Evolutionary conservation across 306 rosid genomes (phyloP).

Genomic region (Quercus glauca): DNA sequence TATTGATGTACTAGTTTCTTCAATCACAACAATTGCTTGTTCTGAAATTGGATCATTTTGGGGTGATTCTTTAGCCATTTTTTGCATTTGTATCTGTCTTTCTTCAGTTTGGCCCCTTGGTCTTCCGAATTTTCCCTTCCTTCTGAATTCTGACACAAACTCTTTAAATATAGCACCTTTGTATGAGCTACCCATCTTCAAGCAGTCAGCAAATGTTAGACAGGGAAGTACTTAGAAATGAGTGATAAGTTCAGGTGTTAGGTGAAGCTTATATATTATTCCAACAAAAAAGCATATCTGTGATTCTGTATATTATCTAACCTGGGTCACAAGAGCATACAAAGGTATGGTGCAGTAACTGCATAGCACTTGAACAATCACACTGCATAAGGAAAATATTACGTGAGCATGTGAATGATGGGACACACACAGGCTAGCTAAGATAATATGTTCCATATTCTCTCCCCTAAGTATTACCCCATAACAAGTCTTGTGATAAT

Average conservation of each 20-base stretch:
- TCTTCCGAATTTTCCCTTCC: neutral
- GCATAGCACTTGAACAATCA: constrained; percentile 90
- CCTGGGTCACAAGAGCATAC: constrained; percentile 80
- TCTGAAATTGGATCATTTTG: constrained; percentile 33
- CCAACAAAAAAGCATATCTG: constrained; percentile 1
- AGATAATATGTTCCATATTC: neutral
- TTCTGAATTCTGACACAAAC: neutral
- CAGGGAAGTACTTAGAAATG: neutral
- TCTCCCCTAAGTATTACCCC: constrained; percentile 50
- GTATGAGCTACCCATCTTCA: constrained; percentile 66
- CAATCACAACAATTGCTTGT: constrained; percentile 29
- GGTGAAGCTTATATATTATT: constrained; percentile 7
- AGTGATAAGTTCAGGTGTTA: constrained; percentile 17
- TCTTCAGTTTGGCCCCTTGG: neutral
- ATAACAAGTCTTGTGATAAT: constrained; percentile 71
- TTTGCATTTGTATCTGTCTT: neutral
- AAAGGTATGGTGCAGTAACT: constrained; percentile 87
- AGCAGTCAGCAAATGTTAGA: constrained; percentile 8
- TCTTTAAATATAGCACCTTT: constrained; percentile 35
- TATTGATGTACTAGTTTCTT: constrained; percentile 22
- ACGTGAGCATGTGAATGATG: constrained; percentile 17
- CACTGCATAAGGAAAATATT: constrained; percentile 38
- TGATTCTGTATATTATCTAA: constrained; percentile 14
- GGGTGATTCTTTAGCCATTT: constrained; percentile 29
- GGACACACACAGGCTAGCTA: constrained; percentile 4